These are phyloP conservation scores for Pseudozyma sp. DNA, from an alignment of 1,284 basidiomycete species.

Conservation along the genomic window DNA sequence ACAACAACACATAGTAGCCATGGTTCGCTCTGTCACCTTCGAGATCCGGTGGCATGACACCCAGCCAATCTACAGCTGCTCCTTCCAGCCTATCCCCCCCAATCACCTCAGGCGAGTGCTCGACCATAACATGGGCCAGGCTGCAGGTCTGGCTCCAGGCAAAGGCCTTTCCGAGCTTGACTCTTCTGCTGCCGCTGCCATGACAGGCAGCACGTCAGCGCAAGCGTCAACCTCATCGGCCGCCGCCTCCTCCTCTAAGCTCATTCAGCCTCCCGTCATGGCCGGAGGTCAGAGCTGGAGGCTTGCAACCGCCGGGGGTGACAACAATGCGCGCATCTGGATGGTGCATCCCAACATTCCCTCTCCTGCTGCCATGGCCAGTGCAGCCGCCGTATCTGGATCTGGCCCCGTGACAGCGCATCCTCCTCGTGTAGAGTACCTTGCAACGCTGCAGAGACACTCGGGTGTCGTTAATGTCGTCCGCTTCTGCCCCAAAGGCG, in stretches of 20 bases:
- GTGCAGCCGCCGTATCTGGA: conserved; percentile 75
- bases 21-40: conserved; percentile 68
- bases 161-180: conserved; percentile 50
- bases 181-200: conserved; percentile 17
- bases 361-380: conserved; percentile 69
- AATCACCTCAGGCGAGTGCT: conserved; percentile 60
- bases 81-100: conserved; percentile 63
- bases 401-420: conserved; percentile 72
- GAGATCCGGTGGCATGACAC: conserved; percentile 69
- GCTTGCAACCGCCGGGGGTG: conserved; percentile 93
- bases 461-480: conserved; percentile 96
- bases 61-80: conserved; percentile 67
- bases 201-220: conserved; percentile 10
- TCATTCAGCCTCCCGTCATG: conserved; percentile 49
- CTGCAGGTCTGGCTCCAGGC: conserved; percentile 62
- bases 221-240: conserved; percentile 16
- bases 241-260: conserved; percentile 40
- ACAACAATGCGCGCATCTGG: conserved; percentile 85
- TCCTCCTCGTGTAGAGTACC: conserved; percentile 89
- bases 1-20: conserved; percentile 23
- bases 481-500: conserved; percentile 81
- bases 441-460: conserved; percentile 91
- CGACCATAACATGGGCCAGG: conserved; percentile 66
- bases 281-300: conserved; percentile 77
- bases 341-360: conserved; percentile 68